Conservation (phyloP, 2,329 filamentous ascomycete genomes). For the Colletotrichum godetiae region DNA sequence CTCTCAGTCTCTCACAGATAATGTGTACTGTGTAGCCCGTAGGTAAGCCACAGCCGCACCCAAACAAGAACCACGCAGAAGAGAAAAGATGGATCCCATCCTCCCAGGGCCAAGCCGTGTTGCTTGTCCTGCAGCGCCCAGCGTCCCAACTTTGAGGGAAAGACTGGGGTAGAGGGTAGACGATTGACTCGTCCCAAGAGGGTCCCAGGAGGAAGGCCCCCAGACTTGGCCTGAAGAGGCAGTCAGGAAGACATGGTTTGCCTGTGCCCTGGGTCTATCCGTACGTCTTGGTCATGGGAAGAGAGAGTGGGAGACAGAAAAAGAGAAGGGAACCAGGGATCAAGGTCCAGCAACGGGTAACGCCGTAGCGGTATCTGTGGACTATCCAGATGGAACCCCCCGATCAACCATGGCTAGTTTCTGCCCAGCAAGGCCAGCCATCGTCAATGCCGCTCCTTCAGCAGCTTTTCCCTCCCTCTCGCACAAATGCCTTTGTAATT, state of each 20-base stretch:
- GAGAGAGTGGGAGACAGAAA: no score
- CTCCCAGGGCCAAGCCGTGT: neutral
- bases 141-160: neutral
- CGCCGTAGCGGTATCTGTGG: neutral
- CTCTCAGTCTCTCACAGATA: neutral
- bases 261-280: no score
- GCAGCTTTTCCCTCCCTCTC: neutral
- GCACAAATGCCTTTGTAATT: no score
- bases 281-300: no score
- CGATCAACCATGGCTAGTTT: neutral
- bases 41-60: neutral
- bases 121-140: neutral
- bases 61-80: neutral
- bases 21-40: neutral
- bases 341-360: neutral
- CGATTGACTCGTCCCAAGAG: constrained; percentile 28
- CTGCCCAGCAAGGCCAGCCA: constrained; percentile 28
- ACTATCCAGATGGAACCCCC: neutral
- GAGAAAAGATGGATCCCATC: no score
- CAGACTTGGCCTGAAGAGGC: neutral
- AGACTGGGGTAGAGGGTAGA: neutral
- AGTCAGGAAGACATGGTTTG: no score
- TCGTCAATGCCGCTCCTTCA: constrained; percentile 5
- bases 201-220: neutral
- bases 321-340: neutral